A percentile compares a stretch with the other conserved stretches of the same genome.
phyloP scores from a whole-genome alignment of 805 yeast genomes.

The Kodamaea neixiangensis region DNA sequence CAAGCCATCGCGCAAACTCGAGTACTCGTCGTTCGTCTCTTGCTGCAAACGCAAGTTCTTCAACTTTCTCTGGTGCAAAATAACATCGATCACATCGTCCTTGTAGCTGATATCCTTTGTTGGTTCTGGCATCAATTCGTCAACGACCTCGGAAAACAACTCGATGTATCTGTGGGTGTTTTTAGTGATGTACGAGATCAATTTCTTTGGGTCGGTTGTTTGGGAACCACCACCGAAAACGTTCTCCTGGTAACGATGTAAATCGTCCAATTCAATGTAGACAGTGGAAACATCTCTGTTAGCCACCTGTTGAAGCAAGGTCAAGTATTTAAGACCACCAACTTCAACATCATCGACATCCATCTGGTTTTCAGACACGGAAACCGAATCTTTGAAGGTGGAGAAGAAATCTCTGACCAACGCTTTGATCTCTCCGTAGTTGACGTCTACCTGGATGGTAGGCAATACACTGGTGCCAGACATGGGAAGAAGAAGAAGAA shows the following conservation, averaged over 20 bases:
- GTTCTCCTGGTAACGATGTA: slow-evolving; percentile 65
- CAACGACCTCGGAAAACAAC: slow-evolving; percentile 71
- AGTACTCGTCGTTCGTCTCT: slow-evolving; percentile 64
- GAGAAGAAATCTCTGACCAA: slow-evolving; percentile 64
- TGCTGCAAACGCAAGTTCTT: slow-evolving; percentile 74
- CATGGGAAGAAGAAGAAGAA: slow-evolving; percentile 11
- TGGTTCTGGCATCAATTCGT: slow-evolving; percentile 84
- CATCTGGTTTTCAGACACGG: slow-evolving; percentile 18
- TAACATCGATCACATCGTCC: slow-evolving; percentile 92
- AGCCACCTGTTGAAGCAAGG: slow-evolving; percentile 72
- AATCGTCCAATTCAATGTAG: slow-evolving; percentile 80
- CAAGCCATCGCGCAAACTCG: slow-evolving; percentile 42
- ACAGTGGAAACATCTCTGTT: slow-evolving; percentile 76
- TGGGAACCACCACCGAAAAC: slow-evolving; percentile 18
- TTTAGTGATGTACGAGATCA: slow-evolving; percentile 61
- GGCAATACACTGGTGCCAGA: slow-evolving; percentile 47
- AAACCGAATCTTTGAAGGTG: slow-evolving; percentile 55
- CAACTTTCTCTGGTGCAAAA: slow-evolving; percentile 83
- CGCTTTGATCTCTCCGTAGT: slow-evolving; percentile 65
- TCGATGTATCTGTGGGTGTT: slow-evolving; percentile 83
- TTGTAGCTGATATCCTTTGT: slow-evolving; percentile 73
- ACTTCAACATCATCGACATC: slow-evolving; percentile 11
- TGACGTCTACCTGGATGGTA: slow-evolving; percentile 67
- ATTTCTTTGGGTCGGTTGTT: slow-evolving; percentile 17
- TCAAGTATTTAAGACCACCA: slow-evolving; percentile 60